Base-by-base conservation (phyloP, 1,139 yeast species). In the Entelexis sorbosivorans region DNA sequence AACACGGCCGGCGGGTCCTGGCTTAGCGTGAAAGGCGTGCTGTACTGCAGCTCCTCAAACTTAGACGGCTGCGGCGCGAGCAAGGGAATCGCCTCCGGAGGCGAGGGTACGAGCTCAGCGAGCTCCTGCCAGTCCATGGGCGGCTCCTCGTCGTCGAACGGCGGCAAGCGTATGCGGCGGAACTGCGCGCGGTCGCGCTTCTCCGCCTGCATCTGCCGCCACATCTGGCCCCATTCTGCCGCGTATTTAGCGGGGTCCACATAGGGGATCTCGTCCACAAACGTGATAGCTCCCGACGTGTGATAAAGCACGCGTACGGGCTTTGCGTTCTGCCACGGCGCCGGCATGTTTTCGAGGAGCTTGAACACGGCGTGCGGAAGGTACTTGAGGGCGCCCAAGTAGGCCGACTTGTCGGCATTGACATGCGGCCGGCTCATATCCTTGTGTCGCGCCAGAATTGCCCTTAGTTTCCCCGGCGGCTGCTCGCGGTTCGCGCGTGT, bases 121-220 rank as follows among this genome's bases (percentile, higher is more conserved):
- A 85, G 83, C 55, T 87, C 94, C 24, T 79, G 63, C 82, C 88
- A 91, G 56, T 82, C 79, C 40, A 89, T 66, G 0, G 95, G 94
- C 0, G 96, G 96, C 64, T 89, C 97, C 64, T 93, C 98, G 63
- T 93, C 99, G 66, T 93, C 98, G 69, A 91, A 88, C 0, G 95
- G 91, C 1, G 99, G 99, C 60, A 91, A 84, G 51, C 88, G 74
- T 84, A 91, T 81, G 60, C 99, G 75, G 61, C 87, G 83, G 67
- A 93, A 91, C 64, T 86, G 95, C 40, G 80, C 73, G 58, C 98
- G 74, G 63, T 89, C 97, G 53, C 94, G 76, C 64, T 93, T 91
- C 64, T 91, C 98, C 51, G 91, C 73, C 61, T 97, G 76, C 99
- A 93, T 91, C 66, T 81, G 80, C 17, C 78, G 70, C 97, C 98